Evolutionary conservation across 345 rosid species (phyloP).

Genomic region (Microthlaspi erraticum): DNA sequence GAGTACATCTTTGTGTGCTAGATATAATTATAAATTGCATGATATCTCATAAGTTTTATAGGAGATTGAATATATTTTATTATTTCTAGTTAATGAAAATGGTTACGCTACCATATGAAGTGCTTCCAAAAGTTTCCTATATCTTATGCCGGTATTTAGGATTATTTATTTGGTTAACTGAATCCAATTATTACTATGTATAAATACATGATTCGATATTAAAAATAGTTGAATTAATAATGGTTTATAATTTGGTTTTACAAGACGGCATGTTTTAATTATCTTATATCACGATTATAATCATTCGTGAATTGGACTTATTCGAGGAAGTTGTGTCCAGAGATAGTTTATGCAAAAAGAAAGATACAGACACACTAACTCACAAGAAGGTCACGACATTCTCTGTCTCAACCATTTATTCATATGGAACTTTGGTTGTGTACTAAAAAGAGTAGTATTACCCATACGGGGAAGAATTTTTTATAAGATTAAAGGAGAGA

Average conservation of each 20-base stretch:
- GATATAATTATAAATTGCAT: not conserved
- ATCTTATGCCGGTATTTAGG: slow-evolving; percentile 35
- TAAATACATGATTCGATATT: not conserved
- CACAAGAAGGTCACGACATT: slow-evolving; percentile 47
- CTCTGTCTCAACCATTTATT: slow-evolving; percentile 39
- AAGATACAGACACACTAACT: slow-evolving; percentile 26
- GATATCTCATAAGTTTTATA: not conserved
- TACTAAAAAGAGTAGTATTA: slow-evolving; percentile 21
- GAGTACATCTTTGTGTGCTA: slow-evolving; percentile 18
- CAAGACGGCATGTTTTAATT: slow-evolving; percentile 18
- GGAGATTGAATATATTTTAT: not conserved
- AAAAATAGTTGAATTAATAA: slow-evolving; percentile 10
- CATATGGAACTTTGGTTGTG: slow-evolving; percentile 27
- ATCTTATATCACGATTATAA: slow-evolving; percentile 17
- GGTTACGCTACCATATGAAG: slow-evolving; percentile 26
- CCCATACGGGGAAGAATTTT: not conserved
- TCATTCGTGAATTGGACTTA: slow-evolving; percentile 36
- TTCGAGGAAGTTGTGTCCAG: slow-evolving; percentile 22
- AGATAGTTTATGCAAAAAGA: slow-evolving; percentile 29
- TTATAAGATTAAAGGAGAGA: not conserved
- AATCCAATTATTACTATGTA: not conserved
- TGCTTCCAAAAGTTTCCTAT: slow-evolving; percentile 41
- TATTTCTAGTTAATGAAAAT: slow-evolving; percentile 9
- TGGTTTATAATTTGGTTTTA: slow-evolving; percentile 9
- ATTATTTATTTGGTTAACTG: not conserved